Conservation (phyloP, 441 rosid genomes). For the Omphalea diandra region DNA sequence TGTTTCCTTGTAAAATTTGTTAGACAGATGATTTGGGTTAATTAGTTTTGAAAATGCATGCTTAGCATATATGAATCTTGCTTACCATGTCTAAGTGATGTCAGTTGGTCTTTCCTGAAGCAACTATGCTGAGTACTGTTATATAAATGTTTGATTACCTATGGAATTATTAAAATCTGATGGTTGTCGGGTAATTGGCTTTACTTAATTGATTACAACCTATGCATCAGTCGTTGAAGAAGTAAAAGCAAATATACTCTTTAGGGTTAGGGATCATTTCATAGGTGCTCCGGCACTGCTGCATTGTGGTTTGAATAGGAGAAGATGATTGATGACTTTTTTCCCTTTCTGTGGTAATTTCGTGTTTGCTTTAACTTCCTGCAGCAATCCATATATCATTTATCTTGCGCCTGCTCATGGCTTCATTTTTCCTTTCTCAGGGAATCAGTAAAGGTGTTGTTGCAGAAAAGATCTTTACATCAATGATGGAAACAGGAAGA, state of each 20-base stretch:
- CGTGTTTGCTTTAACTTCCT: background rate
- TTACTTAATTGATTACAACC: background rate
- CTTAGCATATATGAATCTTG: too few species aligned
- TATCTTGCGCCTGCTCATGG: background rate
- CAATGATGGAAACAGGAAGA: constrained; percentile 45
- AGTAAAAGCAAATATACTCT: background rate
- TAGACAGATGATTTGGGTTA: too few species aligned
- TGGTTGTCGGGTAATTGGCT: background rate
- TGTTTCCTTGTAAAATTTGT: too few species aligned
- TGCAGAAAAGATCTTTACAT: constrained; percentile 56
- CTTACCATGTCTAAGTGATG: background rate
- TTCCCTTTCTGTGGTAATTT: background rate
- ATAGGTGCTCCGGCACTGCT: too few species aligned
- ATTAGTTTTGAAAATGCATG: too few species aligned
- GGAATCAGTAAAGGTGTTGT: constrained; percentile 66
- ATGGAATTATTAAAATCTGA: background rate
- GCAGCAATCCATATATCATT: background rate
- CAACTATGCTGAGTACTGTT: background rate
- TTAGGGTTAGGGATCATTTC: too few species aligned
- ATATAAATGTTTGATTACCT: too few species aligned
- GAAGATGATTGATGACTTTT: background rate
- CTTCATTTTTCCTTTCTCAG: constrained; percentile 32
- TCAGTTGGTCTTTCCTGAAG: background rate
- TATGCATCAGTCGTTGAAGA: background rate
- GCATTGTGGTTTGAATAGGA: background rate